Evolutionary conservation across 2,329 filamentous ascomycete genomes (phyloP).

Genomic region (Pyricularia pennisetigena): DNA sequence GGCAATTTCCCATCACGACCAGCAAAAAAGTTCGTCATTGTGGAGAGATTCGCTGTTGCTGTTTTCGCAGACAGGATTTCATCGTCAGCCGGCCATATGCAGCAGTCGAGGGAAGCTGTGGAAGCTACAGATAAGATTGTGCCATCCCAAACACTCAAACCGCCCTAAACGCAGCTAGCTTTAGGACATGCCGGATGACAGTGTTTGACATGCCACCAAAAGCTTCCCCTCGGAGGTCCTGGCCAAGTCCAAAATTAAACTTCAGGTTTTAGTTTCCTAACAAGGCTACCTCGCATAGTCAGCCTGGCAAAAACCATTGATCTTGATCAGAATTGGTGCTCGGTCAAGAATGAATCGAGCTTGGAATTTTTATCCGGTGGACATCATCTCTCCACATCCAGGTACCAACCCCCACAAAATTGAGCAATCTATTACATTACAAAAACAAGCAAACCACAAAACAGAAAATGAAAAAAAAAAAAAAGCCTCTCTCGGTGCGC

Average conservation of each 20-base stretch:
- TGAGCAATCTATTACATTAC: neutral
- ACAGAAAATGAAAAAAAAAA: neutral
- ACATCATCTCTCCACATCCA: neutral
- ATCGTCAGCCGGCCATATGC: too few relatives aligned
- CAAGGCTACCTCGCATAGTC: neutral
- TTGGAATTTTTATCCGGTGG: neutral
- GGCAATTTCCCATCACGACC: neutral
- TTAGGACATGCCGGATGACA: neutral
- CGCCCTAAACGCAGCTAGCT: neutral
- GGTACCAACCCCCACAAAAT: neutral
- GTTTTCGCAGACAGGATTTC: neutral
- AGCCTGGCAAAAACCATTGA: neutral
- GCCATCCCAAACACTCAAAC: neutral
- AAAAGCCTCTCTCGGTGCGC: neutral
- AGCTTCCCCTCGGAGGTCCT: neutral
- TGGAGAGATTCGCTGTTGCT: neutral
- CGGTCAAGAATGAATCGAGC: neutral
- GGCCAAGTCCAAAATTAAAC: neutral
- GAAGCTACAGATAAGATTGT: neutral
- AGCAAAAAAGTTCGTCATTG: neutral
- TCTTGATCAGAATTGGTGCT: neutral
- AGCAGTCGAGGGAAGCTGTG: too few relatives aligned
- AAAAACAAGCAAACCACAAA: neutral
- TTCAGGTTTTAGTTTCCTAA: too few relatives aligned
- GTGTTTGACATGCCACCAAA: neutral